phyloP scores from a whole-genome alignment of 495 filamentous ascomycete species.

The Podospora sp. region DNA sequence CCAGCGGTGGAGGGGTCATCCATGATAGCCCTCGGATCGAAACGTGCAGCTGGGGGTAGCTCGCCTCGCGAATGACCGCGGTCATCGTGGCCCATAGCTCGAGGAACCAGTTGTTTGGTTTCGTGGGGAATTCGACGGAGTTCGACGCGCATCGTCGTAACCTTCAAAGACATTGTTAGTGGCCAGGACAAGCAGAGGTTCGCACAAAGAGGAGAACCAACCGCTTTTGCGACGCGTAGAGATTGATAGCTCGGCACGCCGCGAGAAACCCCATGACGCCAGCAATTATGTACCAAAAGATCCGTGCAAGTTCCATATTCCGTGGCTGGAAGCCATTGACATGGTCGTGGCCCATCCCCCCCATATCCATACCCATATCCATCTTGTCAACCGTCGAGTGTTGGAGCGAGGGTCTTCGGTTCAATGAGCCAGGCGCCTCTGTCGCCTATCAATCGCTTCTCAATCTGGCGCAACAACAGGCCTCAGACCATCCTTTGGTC shows the following conservation, averaged over 20 bases:
- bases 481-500: background rate
- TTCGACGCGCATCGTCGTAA: constrained; percentile 40
- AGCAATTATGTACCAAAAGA: constrained; percentile 56
- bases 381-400: constrained; percentile 27
- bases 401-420: background rate
- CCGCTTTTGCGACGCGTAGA: constrained; percentile 38
- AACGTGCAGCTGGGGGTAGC: constrained; percentile 63
- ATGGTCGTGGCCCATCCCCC: constrained; percentile 41
- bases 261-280: constrained; percentile 43
- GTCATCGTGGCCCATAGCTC: constrained; percentile 66
- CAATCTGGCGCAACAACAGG: background rate
- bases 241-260: constrained; percentile 43
- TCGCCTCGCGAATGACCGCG: constrained; percentile 67
- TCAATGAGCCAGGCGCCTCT: background rate
- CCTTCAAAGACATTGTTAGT: constrained; percentile 27
- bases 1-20: constrained; percentile 59
- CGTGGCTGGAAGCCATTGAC: constrained; percentile 36
- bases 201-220: constrained; percentile 21
- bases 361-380: constrained; percentile 37
- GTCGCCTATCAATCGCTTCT: background rate
- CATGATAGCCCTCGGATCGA: constrained; percentile 50
- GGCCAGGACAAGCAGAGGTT: background rate
- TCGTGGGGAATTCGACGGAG: constrained; percentile 60
- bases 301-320: constrained; percentile 48
- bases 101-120: constrained; percentile 61